Conservation (phyloP, 139 green algal species). For the Diplosphaera chodatii region DNA sequence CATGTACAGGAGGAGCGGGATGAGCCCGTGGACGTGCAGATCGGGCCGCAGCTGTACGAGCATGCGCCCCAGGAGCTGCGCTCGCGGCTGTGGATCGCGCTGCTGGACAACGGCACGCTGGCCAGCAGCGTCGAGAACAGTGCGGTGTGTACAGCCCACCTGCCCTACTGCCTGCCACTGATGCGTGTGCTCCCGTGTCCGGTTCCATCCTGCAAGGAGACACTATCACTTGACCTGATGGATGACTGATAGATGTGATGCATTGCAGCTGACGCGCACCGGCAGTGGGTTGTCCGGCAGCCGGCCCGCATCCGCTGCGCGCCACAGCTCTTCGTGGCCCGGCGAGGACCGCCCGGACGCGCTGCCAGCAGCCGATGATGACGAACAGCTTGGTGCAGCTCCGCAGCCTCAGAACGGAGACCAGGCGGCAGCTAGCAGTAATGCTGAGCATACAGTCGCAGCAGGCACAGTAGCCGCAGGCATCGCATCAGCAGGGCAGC, state of each 20-base stretch:
- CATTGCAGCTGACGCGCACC: not conserved
- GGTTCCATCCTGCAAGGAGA: no score
- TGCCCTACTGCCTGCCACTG: no score
- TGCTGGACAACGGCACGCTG: constrained; percentile 49
- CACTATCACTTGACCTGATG: no score
- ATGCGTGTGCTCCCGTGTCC: no score
- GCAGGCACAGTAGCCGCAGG: no score
- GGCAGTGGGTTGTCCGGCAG: not conserved
- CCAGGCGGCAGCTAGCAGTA: no score
- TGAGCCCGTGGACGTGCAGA: constrained; percentile 48
- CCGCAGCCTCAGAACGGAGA: no score
- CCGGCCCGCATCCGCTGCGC: no score
- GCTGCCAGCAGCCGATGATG: not conserved
- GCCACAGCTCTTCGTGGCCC: not conserved
- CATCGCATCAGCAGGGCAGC: no score
- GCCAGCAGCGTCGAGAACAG: constrained; percentile 16
- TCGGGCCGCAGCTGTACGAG: constrained; percentile 55
- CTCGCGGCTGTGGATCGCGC: constrained; percentile 68
- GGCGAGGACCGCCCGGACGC: not conserved
- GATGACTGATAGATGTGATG: no score
- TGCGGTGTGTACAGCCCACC: no score
- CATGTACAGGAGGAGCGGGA: constrained; percentile 31
- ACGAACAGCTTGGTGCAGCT: not conserved
- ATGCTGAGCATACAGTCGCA: no score
- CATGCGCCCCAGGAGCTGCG: constrained; percentile 76